These are phyloP conservation scores for Termitomyces eurrhizus DNA, from an alignment of 768 basidiomycete genomes.

Conservation along the genomic window DNA sequence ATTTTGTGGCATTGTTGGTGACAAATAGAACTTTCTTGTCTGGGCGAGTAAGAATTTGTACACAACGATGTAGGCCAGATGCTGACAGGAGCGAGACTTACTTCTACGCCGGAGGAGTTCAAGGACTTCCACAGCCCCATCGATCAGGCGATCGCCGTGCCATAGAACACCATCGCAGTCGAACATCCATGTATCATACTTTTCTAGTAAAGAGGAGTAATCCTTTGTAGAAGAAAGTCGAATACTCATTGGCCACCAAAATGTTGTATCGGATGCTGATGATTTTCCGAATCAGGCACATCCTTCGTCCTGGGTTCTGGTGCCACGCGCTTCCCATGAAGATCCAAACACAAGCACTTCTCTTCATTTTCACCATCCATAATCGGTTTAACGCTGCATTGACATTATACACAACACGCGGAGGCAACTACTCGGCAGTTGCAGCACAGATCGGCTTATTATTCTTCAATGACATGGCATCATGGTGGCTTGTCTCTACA, in stretches of 20 bases:
- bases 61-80: slow-evolving; percentile 9
- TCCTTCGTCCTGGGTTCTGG: no score
- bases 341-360: neutral
- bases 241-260: slow-evolving; percentile 22
- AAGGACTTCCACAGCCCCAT: slow-evolving; percentile 76
- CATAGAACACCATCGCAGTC: slow-evolving; percentile 97
- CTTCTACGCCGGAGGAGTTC: slow-evolving; percentile 66
- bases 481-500: neutral
- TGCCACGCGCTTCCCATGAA: neutral
- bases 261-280: neutral
- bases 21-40: slow-evolving; percentile 89
- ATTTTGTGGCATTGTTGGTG: slow-evolving; percentile 97
- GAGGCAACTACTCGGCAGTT: neutral
- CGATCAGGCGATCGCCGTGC: slow-evolving; percentile 77
- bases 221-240: slow-evolving; percentile 39
- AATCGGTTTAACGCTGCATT: neutral
- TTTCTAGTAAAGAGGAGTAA: slow-evolving; percentile 47
- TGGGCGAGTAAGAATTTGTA: slow-evolving; percentile 24
- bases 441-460: neutral
- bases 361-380: neutral
- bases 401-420: neutral
- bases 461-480: neutral
- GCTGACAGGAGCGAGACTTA: slow-evolving; percentile 24
- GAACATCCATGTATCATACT: slow-evolving; percentile 93
- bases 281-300: neutral